A percentile compares a stretch with the other conserved stretches of the same genome.
These are phyloP conservation scores for Macrolepiota fuliginosa DNA, from an alignment of 768 basidiomycete species.

Conservation along the genomic window DNA sequence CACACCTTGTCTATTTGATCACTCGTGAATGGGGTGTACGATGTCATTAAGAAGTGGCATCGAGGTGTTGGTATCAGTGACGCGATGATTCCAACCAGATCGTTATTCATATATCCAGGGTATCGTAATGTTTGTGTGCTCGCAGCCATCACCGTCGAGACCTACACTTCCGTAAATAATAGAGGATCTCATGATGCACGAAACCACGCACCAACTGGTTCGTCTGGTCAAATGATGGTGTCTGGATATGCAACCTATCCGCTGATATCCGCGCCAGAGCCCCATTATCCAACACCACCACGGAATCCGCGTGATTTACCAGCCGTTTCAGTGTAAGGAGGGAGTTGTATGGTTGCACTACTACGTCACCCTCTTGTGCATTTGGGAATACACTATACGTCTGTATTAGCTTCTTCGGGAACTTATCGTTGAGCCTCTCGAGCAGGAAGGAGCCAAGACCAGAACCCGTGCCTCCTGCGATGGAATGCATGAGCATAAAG, in stretches of 20 bases:
- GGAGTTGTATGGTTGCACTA: slow-evolving; percentile 98
- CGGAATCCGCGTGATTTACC: slow-evolving; percentile 94
- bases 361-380: slow-evolving; percentile 90
- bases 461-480: slow-evolving; percentile 97
- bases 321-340: slow-evolving; percentile 89
- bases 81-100: slow-evolving; percentile 95
- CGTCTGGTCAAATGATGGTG: slow-evolving; percentile 86
- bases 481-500: slow-evolving; percentile 98
- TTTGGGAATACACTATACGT: slow-evolving; percentile 99
- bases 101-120: slow-evolving; percentile 99
- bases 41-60: slow-evolving; percentile 98
- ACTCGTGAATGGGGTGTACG: slow-evolving; percentile 97
- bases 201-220: slow-evolving; percentile 72
- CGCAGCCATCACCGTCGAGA: slow-evolving; percentile 96
- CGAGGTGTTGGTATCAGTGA: slow-evolving; percentile 96
- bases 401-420: slow-evolving; percentile 98
- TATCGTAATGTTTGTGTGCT: slow-evolving; percentile 96
- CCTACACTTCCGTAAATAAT: slow-evolving; percentile 40
- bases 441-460: slow-evolving; percentile 98
- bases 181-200: background rate
- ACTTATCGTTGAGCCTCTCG: slow-evolving; percentile 94
- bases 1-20: slow-evolving; percentile 93
- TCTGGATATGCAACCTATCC: slow-evolving; percentile 86
- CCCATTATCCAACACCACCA: slow-evolving; percentile 96
- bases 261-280: slow-evolving; percentile 91